Conservation (phyloP, 768 basidiomycete species). For the Agaricus sinodeliciosus region DNA sequence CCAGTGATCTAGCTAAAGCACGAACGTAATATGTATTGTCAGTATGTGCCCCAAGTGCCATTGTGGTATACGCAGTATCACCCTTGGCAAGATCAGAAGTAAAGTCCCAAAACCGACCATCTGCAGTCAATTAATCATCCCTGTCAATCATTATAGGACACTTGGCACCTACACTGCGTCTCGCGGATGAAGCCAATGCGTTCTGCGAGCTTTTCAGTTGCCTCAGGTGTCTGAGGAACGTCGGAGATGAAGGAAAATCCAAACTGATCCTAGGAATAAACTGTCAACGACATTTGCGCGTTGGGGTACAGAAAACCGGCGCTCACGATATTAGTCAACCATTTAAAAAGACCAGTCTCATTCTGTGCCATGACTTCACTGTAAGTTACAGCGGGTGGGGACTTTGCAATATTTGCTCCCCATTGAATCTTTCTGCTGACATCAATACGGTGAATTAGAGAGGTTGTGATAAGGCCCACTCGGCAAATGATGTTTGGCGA, state of each 20-base stretch:
- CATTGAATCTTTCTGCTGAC: conserved; percentile 62
- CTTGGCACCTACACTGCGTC: conserved; percentile 44
- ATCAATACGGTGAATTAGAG: background rate
- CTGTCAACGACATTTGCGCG: background rate
- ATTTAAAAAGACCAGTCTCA: conserved; percentile 66
- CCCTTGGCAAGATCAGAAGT: conserved; percentile 86
- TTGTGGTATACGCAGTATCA: conserved; percentile 89
- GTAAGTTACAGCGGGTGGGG: conserved; percentile 70
- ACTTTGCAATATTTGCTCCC: conserved; percentile 68
- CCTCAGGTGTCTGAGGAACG: conserved; percentile 75
- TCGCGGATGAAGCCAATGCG: conserved; percentile 87
- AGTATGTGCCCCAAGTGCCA: conserved; percentile 81
- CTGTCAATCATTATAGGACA: background rate
- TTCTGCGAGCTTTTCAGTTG: conserved; percentile 70
- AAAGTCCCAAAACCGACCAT: conserved; percentile 97
- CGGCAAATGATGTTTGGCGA: conserved; percentile 22
- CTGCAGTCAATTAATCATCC: conserved; percentile 27
- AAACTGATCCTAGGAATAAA: conserved; percentile 56
- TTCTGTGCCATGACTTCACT: conserved; percentile 64
- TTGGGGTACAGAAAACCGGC: background rate
- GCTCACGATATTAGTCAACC: conserved; percentile 76
- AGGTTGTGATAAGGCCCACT: conserved; percentile 31
- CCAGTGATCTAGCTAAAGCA: conserved; percentile 4
- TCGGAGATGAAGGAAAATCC: conserved; percentile 86
- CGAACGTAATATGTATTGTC: conserved; percentile 64